Evolutionary conservation across 129 eudicot genomes (phyloP).

Genomic region (Helianthus annuus): HanXRQr2.0-SUNRISE NC_035447.2:30281993-30282492

Average conservation of each 20-base stretch:
- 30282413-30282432: neutral
- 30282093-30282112: conserved; percentile 65
- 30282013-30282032: neutral
- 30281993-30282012: conserved; percentile 1
- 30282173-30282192: conserved; percentile 51
- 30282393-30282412: neutral
- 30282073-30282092: conserved; percentile 40
- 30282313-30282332: neutral
- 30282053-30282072: conserved; percentile 12
- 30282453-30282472: neutral
- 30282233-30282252: neutral
- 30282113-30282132: conserved; percentile 72
- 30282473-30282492: neutral
- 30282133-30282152: conserved; percentile 71
- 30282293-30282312: conserved; percentile 1
- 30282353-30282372: neutral
- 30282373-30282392: neutral
- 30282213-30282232: neutral
- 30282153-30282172: conserved; percentile 76
- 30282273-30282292: neutral
- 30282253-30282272: neutral
- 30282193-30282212: conserved; percentile 6
- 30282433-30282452: neutral
- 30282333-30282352: neutral
- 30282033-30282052: neutral